phyloP scores from a whole-genome alignment of 2,329 filamentous ascomycete species.

The Aureobasidium vineae region DNA sequence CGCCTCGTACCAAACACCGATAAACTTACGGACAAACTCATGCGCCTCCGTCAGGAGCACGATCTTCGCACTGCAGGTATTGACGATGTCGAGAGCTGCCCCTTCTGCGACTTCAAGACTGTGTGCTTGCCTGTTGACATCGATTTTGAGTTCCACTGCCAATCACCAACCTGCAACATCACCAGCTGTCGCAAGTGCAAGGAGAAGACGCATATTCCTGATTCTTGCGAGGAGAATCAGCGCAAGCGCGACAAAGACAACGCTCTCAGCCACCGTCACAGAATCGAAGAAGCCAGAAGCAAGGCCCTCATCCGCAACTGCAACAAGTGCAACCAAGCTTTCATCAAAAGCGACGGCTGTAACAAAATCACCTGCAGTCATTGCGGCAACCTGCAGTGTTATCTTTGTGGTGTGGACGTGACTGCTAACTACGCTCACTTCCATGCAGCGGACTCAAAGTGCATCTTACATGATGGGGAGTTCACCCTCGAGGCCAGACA shows the following conservation, averaged over 20 bases:
- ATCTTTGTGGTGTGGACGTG: constrained; percentile 66
- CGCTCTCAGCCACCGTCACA: constrained; percentile 60
- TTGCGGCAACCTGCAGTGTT: constrained; percentile 59
- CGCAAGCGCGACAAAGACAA: constrained; percentile 52
- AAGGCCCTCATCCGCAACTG: constrained; percentile 73
- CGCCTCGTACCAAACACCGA: constrained; percentile 55
- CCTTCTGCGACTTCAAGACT: constrained; percentile 78
- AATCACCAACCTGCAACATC: constrained; percentile 62
- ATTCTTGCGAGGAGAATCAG: constrained; percentile 64
- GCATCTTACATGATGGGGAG: constrained; percentile 64
- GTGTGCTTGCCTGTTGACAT: constrained; percentile 66
- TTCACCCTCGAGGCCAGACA: constrained; percentile 54
- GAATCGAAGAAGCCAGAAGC: constrained; percentile 82
- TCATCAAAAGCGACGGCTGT: constrained; percentile 75
- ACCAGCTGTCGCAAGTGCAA: constrained; percentile 59
- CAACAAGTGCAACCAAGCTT: constrained; percentile 68
- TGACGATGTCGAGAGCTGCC: constrained; percentile 71
- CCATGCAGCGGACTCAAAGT: constrained; percentile 56
- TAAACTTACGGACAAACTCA: constrained; percentile 60
- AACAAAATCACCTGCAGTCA: constrained; percentile 77
- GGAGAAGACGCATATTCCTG: constrained; percentile 66
- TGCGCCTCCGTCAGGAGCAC: constrained; percentile 68
- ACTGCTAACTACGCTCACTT: constrained; percentile 68
- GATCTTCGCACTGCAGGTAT: constrained; percentile 67
- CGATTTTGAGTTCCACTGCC: constrained; percentile 72